These are phyloP conservation scores for Curvularia lunata DNA, from an alignment of 2,329 filamentous ascomycete genomes.

Conservation along the genomic window DNA sequence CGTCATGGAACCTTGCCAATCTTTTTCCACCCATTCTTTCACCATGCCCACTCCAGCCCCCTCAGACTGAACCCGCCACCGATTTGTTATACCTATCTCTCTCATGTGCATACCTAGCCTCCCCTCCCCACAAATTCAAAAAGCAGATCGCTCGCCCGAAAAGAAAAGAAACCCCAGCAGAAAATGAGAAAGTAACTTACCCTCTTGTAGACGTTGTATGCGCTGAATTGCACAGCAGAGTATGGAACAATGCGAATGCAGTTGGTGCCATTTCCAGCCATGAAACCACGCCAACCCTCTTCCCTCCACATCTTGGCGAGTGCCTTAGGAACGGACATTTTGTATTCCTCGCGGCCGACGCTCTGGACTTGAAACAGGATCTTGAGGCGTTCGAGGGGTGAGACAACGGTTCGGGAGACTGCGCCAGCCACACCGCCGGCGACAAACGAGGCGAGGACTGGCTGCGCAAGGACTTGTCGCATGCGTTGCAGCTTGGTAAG, in stretches of 20 bases:
- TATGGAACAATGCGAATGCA: constrained; percentile 98
- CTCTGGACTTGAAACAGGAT: constrained; percentile 98
- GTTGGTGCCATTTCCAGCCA: constrained; percentile 97
- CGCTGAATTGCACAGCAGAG: constrained; percentile 96
- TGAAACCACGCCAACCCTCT: constrained; percentile 95
- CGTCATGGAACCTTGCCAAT: neutral
- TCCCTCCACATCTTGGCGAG: constrained; percentile 95
- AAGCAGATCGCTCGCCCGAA: constrained; percentile 7
- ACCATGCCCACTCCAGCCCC: neutral
- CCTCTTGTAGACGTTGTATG: constrained; percentile 96
- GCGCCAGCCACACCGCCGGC: constrained; percentile 93
- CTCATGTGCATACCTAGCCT: neutral
- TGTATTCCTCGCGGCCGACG: constrained; percentile 88
- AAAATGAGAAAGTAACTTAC: constrained; percentile 58
- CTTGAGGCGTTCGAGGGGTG: constrained; percentile 92
- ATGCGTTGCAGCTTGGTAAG: constrained; percentile 34
- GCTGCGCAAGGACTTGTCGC: constrained; percentile 68
- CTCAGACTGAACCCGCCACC: neutral
- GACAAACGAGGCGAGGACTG: constrained; percentile 88
- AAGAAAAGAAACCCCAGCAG: neutral
- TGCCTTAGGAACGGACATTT: constrained; percentile 86
- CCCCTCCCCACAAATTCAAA: neutral
- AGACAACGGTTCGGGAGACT: constrained; percentile 97
- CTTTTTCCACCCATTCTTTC: neutral
- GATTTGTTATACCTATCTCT: neutral